Conservation (phyloP, 805 yeast genomes). For the Groenewaldozyma tartarivorans region DNA sequence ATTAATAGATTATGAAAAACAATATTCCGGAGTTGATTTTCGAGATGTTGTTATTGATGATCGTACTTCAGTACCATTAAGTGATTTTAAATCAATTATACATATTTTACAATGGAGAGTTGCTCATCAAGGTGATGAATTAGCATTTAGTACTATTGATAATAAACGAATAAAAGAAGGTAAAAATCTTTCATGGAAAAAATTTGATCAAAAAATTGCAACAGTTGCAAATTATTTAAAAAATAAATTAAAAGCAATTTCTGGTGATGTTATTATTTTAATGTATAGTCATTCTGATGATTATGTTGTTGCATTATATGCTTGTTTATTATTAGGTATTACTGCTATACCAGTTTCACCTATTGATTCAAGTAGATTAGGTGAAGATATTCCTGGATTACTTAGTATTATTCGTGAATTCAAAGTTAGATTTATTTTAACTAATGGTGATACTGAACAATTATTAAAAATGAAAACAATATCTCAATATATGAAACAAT, state of each 20-base stretch:
- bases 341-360: conserved; percentile 72
- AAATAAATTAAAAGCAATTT: conserved; percentile 50
- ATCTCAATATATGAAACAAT: conserved; percentile 46
- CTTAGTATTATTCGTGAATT: conserved; percentile 59
- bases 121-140: conserved; percentile 60
- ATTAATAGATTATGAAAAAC: conserved; percentile 57
- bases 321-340: conserved; percentile 76
- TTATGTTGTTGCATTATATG: conserved; percentile 69
- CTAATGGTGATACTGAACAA: conserved; percentile 67
- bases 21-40: conserved; percentile 73
- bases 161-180: conserved; percentile 34
- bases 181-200: conserved; percentile 64
- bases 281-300: conserved; percentile 87
- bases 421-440: conserved; percentile 60
- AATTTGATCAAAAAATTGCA: conserved; percentile 66
- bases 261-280: conserved; percentile 68
- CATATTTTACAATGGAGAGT: conserved; percentile 77
- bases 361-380: conserved; percentile 52
- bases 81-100: conserved; percentile 60
- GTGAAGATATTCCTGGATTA: conserved; percentile 66
- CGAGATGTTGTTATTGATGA: conserved; percentile 71
- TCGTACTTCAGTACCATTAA: conserved; percentile 61
- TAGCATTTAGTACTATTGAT: conserved; percentile 49
- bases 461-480: conserved; percentile 60
- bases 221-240: conserved; percentile 65